These are phyloP conservation scores for Botryobasidium botryosum DNA, from an alignment of 768 basidiomycete species.

Conservation along the genomic window DNA sequence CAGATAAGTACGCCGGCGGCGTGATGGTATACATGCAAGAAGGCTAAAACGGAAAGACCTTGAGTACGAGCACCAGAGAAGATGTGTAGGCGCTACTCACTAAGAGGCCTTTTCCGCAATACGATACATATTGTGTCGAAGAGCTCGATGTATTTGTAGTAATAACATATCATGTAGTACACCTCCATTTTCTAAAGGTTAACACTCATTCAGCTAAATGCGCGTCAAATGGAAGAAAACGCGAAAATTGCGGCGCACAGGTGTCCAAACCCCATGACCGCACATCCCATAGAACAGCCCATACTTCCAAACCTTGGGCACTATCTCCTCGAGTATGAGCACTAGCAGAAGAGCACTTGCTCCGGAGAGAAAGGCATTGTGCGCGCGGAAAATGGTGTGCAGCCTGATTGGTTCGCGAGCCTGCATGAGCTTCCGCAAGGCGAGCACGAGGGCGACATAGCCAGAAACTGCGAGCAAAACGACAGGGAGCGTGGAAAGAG, in stretches of 20 bases:
- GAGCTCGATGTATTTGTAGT: constrained; percentile 94
- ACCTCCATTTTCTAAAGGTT: constrained; percentile 86
- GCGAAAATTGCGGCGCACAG: background rate
- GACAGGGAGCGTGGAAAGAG: background rate
- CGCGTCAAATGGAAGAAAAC: background rate
- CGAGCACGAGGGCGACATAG: background rate
- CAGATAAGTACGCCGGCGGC: constrained; percentile 92
- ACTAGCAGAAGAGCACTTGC: background rate
- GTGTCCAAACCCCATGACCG: background rate
- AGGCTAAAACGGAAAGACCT: constrained; percentile 49
- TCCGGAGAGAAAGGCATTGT: background rate
- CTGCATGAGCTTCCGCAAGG: background rate
- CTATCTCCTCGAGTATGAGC: background rate
- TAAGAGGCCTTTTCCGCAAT: constrained; percentile 93
- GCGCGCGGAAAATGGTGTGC: background rate
- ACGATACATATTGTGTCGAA: constrained; percentile 94
- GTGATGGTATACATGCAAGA: constrained; percentile 98
- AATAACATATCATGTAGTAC: constrained; percentile 98
- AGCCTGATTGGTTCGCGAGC: background rate
- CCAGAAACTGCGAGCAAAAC: background rate
- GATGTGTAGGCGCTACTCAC: constrained; percentile 28
- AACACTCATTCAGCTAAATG: too few species aligned
- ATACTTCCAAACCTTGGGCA: background rate
- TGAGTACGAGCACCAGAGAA: background rate
- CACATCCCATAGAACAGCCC: background rate